phyloP scores from a whole-genome alignment of 768 basidiomycete genomes.

The Xerocomus brunneocitrinus region DNA sequence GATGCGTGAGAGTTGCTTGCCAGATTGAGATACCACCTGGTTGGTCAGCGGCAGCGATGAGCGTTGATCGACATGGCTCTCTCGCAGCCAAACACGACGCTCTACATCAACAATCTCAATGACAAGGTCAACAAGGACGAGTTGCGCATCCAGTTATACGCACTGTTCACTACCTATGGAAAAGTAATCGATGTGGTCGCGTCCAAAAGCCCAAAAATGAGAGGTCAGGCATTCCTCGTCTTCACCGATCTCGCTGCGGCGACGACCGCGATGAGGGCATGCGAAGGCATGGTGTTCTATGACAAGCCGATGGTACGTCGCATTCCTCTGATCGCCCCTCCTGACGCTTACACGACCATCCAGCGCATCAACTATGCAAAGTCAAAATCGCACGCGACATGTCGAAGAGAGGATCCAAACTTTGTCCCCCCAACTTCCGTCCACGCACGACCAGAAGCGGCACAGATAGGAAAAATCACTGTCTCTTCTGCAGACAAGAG shows the following conservation, averaged over 20 bases:
- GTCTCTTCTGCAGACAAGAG: constrained; percentile 51
- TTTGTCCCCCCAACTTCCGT: constrained; percentile 70
- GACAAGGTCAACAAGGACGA: constrained; percentile 92
- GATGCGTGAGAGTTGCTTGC: constrained; percentile 23
- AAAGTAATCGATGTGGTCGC: constrained; percentile 92
- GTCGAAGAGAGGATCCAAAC: constrained; percentile 71
- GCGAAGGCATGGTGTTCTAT: constrained; percentile 91
- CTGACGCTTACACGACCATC: constrained; percentile 11
- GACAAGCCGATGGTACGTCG: constrained; percentile 81
- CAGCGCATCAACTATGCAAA: constrained; percentile 93
- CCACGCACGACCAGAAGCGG: constrained; percentile 48
- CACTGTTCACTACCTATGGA: constrained; percentile 91
- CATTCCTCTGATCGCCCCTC: constrained; percentile 1
- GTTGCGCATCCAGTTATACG: constrained; percentile 73
- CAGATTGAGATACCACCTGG: constrained; percentile 9
- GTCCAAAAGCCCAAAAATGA: constrained; percentile 78
- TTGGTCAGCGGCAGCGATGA: background rate
- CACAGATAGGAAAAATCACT: constrained; percentile 37
- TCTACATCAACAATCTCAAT: constrained; percentile 92
- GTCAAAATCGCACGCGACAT: constrained; percentile 81
- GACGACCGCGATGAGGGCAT: constrained; percentile 88
- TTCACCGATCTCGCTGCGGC: constrained; percentile 89
- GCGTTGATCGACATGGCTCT: constrained; percentile 34
- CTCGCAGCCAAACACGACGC: constrained; percentile 77
- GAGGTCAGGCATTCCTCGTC: constrained; percentile 94